Base-by-base conservation (phyloP, 169 alveolate species). In the Theileria luwenshuni region DNA sequence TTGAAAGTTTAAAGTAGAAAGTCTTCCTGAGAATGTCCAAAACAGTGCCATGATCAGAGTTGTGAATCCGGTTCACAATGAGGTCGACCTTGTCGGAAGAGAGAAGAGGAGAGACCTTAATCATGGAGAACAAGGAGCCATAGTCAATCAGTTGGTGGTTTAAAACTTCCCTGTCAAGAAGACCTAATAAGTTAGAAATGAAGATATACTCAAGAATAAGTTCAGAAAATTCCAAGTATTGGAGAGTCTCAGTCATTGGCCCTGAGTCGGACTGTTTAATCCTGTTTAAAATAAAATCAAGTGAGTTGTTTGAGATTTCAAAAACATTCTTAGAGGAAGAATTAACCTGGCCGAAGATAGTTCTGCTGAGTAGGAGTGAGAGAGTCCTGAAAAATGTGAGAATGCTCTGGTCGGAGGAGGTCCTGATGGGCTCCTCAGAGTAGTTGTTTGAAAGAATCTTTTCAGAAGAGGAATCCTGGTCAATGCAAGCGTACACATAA, bases 91-190 rank as follows among this genome's bases (percentile, higher is more conserved):
- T 68, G 27, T 79, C 77, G 2, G 38, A 41, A 0, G 70, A 6
- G 25, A 79, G 64, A 13, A 70, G 56, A 5, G 60, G 87, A 10
- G 83, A 56, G n/a, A 71, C 58, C 30, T 67, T 52, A 25, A 79
- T 51, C 15, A 69, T 33, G 19, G 69, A 49, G 61, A 61, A 56
- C 17, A 79, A 25, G 7, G 87, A 62, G 13, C 72, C 76, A 15
- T 19, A 32, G 28, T 71, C 73, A 17, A 79, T 41, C 48, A 60
- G 47, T 27, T 58, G 2, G 54, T 69, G 21, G 27, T 68, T 68
- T 19, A 68, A 25, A 15, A 30, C 54, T 5, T 51, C 65, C 42
- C 35, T 68, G 1, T 68, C 64, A 21, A 27, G 52, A 42, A 23
- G 41, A 7, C 61, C 33, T 19, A 59, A 54, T n/a, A 71, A 1